Percentiles rank a stretch among this genome's conserved stretches.
These are phyloP conservation scores for Umbelopsis ramanniana DNA, from an alignment of 192 early-diverging fungal genomes.

Conservation along the genomic window DNA sequence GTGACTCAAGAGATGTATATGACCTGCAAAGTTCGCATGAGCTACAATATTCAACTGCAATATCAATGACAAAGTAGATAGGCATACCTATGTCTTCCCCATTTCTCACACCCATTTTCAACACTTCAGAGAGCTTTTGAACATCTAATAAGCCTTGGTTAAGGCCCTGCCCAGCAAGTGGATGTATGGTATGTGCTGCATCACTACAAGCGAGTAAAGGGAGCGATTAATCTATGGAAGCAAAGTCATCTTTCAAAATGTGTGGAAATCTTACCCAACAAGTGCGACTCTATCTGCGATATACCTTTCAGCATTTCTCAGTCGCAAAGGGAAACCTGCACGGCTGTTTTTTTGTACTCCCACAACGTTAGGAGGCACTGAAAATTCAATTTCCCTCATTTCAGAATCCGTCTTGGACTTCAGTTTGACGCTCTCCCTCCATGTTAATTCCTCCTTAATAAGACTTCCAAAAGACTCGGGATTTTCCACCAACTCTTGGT, in stretches of 20 bases:
- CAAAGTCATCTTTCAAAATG: background rate
- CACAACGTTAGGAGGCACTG: conserved; percentile 64
- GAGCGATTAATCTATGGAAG: background rate
- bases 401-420: conserved; percentile 19
- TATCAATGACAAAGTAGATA: too few species aligned
- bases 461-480: conserved; percentile 45
- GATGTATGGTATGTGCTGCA: conserved; percentile 95
- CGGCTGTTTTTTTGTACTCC: conserved; percentile 67
- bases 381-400: conserved; percentile 28
- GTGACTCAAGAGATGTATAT: conserved; percentile 69
- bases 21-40: conserved; percentile 59
- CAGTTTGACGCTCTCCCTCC: conserved; percentile 63
- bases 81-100: conserved; percentile 84
- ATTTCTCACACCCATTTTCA: conserved; percentile 64
- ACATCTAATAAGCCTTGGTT: conserved; percentile 94
- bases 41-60: too few species aligned
- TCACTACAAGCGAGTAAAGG: conserved; percentile 55
- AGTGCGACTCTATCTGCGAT: conserved; percentile 79
- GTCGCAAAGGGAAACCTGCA: conserved; percentile 81
- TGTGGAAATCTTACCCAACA: conserved; percentile 68
- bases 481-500: conserved; percentile 53
- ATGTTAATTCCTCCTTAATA: conserved; percentile 63
- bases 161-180: conserved; percentile 95
- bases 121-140: conserved; percentile 62
- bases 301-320: conserved; percentile 83